phyloP scores from a whole-genome alignment of 305 asterid species.

The Nicotiana rustica region DNA sequence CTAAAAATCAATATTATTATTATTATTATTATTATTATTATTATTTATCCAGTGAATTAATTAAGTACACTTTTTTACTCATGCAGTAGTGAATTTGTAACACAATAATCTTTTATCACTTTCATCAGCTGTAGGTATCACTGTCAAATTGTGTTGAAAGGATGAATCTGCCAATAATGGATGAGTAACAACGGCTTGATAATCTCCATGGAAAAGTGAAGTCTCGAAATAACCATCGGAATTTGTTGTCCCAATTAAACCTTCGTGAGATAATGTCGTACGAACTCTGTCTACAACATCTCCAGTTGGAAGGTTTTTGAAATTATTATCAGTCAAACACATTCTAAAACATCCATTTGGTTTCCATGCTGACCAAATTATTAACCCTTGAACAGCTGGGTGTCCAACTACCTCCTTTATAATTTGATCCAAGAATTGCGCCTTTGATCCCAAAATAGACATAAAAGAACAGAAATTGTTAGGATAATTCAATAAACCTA shows the following conservation, averaged over 20 bases:
- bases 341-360: conserved; percentile 65
- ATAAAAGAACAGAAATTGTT: too few species aligned
- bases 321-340: conserved; percentile 79
- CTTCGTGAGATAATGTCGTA: conserved; percentile 30
- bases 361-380: conserved; percentile 66
- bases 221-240: conserved; percentile 58
- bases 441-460: conserved; percentile 39
- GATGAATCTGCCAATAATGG: conserved; percentile 24
- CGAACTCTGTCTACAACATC: conserved; percentile 52
- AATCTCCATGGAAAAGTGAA: conserved; percentile 66
- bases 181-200: conserved; percentile 47
- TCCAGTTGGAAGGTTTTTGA: conserved; percentile 63
- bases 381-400: conserved; percentile 50
- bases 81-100: background rate
- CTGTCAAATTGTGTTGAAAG: conserved; percentile 35
- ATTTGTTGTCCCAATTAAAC: conserved; percentile 48
- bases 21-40: too few species aligned
- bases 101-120: background rate
- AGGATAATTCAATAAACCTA: too few species aligned
- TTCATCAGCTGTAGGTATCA: conserved; percentile 32
- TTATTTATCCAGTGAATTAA: too few species aligned
- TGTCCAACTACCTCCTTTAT: conserved; percentile 57
- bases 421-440: conserved; percentile 50
- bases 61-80: background rate
- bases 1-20: background rate